Conservation (phyloP, 2,329 filamentous ascomycete species). For the Diaporthe ilicicola region DNA sequence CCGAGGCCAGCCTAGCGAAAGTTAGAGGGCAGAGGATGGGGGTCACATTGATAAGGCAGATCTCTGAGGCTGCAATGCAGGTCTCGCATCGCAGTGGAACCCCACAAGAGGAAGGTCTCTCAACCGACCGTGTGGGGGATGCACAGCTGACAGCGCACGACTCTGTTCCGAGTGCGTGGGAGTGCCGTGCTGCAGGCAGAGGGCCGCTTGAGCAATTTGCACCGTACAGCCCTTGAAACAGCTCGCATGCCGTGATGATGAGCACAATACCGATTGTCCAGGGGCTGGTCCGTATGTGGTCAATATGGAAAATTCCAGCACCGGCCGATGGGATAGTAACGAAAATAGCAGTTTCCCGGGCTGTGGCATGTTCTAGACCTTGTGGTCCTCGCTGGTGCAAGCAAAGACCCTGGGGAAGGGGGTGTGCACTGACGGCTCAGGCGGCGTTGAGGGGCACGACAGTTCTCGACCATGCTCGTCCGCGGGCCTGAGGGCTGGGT, state of each 20-base stretch:
- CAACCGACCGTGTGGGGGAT: neutral
- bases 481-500: neutral
- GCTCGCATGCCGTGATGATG: neutral
- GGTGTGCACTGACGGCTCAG: neutral
- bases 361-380: neutral
- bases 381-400: neutral
- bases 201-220: neutral
- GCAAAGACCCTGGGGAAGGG: slow-evolving; percentile 7
- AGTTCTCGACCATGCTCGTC: neutral
- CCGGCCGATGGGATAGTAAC: neutral
- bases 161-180: neutral
- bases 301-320: neutral
- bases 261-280: neutral
- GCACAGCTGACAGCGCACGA: neutral
- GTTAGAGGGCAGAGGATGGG: slow-evolving; percentile 7
- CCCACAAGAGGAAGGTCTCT: slow-evolving; percentile 25
- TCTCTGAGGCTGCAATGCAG: slow-evolving; percentile 24
- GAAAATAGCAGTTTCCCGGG: neutral
- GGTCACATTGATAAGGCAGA: slow-evolving; percentile 27
- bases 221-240: neutral
- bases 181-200: slow-evolving; percentile 18
- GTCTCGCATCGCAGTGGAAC: slow-evolving; percentile 12
- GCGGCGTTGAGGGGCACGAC: neutral
- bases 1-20: slow-evolving; percentile 10
- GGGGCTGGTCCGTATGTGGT: neutral